phyloP scores from a whole-genome alignment of 352 stramenopile genomes.

The Globisporangium middletonii region DNA sequence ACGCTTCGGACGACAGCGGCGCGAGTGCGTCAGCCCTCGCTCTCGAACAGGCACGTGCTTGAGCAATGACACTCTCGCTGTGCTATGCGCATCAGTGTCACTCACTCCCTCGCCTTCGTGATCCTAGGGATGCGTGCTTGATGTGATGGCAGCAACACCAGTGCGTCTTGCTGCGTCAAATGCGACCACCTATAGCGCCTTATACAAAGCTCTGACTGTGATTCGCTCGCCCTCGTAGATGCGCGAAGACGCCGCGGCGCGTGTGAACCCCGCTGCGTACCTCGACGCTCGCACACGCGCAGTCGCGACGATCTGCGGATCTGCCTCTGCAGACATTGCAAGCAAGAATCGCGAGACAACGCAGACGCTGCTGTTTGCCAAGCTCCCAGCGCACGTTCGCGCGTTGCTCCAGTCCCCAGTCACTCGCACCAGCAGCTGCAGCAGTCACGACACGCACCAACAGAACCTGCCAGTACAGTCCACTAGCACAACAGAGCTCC shows the following conservation, averaged over 20 bases:
- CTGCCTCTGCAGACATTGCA: background rate
- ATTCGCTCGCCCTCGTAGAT: conserved; percentile 20
- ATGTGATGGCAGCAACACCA: conserved; percentile 48
- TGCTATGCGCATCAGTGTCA: too few relatives aligned
- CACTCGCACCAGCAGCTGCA: too few relatives aligned
- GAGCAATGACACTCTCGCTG: too few relatives aligned
- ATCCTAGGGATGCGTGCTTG: conserved; percentile 45
- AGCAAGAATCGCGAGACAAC: conserved; percentile 13
- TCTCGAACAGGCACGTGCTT: conserved; percentile 17
- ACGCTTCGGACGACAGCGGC: conserved; percentile 10
- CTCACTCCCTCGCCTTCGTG: too few relatives aligned
- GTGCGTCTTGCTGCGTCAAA: conserved; percentile 12
- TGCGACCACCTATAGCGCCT: too few relatives aligned
- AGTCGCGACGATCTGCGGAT: conserved; percentile 9
- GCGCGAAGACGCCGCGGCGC: conserved; percentile 21
- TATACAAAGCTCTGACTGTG: too few relatives aligned
- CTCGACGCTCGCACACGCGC: conserved; percentile 18
- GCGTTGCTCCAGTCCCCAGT: conserved; percentile 12
- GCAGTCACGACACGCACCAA: too few relatives aligned
- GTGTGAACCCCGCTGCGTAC: conserved; percentile 22
- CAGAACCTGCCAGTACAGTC: background rate
- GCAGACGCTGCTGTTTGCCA: conserved; percentile 32
- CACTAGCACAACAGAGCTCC: conserved; percentile 3
- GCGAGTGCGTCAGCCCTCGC: too few relatives aligned
- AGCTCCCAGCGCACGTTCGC: conserved; percentile 22